Evolutionary conservation across 768 basidiomycete genomes (phyloP).

Genomic region (Leccinum obscurum): DNA sequence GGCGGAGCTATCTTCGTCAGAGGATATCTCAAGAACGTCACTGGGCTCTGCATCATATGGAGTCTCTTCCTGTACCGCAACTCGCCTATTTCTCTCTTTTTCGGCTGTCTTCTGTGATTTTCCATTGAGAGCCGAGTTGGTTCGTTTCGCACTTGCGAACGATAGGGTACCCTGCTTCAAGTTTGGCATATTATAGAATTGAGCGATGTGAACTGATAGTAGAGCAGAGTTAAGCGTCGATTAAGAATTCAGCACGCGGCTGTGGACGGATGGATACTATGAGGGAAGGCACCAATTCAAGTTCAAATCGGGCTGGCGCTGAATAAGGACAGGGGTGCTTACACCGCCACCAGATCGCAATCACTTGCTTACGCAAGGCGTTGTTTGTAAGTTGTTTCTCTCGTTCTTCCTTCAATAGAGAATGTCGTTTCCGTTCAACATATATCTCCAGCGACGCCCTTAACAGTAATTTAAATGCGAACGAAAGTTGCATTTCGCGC

Average conservation of each 20-base stretch:
- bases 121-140: constrained; percentile 26
- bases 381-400: no score
- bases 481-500: no score
- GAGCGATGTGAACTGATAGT: not conserved
- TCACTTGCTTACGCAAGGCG: no score
- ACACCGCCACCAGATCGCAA: constrained; percentile 4
- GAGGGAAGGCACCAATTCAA: not conserved
- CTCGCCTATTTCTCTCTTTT: constrained; percentile 10
- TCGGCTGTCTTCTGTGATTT: constrained; percentile 22
- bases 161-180: constrained; percentile 48
- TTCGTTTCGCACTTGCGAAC: constrained; percentile 50
- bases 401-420: not conserved
- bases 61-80: not conserved
- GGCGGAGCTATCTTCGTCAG: constrained; percentile 19
- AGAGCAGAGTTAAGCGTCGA: not conserved
- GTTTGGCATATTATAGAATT: constrained; percentile 8
- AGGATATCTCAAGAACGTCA: constrained; percentile 18
- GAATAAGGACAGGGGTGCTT: constrained; percentile 21
- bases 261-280: not conserved
- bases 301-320: not conserved
- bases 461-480: no score
- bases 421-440: no score
- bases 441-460: no score
- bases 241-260: not conserved
- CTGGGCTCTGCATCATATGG: not conserved